Evolutionary conservation across 2,329 filamentous ascomycete genomes (phyloP), one percentile per base, ranked within the genome.

Genomic region (Leptodontidium sp.): DNA sequence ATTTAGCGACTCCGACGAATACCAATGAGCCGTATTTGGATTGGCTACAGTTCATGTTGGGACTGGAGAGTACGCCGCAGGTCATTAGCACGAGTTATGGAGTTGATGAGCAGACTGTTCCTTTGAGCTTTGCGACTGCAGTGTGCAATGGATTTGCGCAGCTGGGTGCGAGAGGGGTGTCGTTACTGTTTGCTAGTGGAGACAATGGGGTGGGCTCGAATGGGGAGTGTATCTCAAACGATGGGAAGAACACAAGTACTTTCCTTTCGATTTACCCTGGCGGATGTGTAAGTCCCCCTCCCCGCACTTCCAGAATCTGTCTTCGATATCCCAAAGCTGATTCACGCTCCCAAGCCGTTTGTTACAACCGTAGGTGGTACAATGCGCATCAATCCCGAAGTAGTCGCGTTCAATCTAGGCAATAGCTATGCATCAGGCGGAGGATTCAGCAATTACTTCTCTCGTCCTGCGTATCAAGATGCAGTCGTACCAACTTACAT

Each of bases 1-100:
- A 87, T 63, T n/a, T 43, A 79, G 24, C 58, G 61, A 65, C 66
- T 35, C 17, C 61, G 32, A 67, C 64, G 1, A 58, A 75, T 77
- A 89, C 9, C 50, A 74, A 89, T 74, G 87, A 89, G 75, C 87
- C 87, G 0, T 89, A 86, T 70, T 78, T 88, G 1, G 83, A 85
- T 45, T 84, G 87, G 71, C 79, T 88, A 7, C 79, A 86, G 58
- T 82, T 84, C 66, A 77, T 89, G 14, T 78, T 88, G 0, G 76
- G 80, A 0, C 82, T 85, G 53, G 76, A 79, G 8, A 77, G 82
- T 24, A 74, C 88, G 15, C 87, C 88, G 0, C 85, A 87, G 63
- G 84, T 89, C 1, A 81, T 90, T 14, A 85, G 84, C 58, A 83
- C 87, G 24, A 87, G 85, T 15, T 90, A 89, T 74, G 85, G 83